Evolutionary conservation across 257 asterid genomes (phyloP).

Genomic region (Salvia splendens): DNA sequence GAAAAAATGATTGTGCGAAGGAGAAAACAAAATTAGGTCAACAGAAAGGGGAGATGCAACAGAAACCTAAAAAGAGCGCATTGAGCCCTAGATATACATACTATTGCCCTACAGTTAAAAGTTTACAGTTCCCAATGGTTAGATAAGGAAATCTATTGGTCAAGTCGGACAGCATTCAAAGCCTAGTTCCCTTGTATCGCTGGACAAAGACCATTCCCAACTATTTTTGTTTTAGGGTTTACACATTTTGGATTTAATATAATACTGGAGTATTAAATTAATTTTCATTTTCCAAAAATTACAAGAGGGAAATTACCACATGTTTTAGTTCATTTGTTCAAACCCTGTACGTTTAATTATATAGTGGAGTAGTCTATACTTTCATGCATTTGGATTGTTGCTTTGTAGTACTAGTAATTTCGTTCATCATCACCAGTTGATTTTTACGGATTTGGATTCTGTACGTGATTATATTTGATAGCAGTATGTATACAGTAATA

Average conservation of each 20-base stretch:
- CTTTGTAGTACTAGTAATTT: too few species aligned
- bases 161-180: slow-evolving; percentile 22
- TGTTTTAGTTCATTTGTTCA: too few species aligned
- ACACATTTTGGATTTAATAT: background rate
- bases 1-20: background rate
- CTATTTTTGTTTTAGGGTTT: slow-evolving; percentile 18
- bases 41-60: slow-evolving; percentile 15
- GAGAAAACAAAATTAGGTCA: slow-evolving; percentile 28
- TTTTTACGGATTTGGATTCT: too few species aligned
- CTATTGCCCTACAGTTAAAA: slow-evolving; percentile 28
- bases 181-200: background rate
- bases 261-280: background rate
- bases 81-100: slow-evolving; percentile 24
- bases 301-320: too few species aligned
- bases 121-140: slow-evolving; percentile 6
- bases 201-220: background rate
- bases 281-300: too few species aligned
- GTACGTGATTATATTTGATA: too few species aligned
- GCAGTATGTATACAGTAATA: too few species aligned
- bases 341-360: too few species aligned
- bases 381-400: too few species aligned
- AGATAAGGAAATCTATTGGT: slow-evolving; percentile 16
- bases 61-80: slow-evolving; percentile 25
- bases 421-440: too few species aligned
- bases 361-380: too few species aligned